Conservation (phyloP, 306 rosid species). For the Pyrus pyrifolia region DNA sequence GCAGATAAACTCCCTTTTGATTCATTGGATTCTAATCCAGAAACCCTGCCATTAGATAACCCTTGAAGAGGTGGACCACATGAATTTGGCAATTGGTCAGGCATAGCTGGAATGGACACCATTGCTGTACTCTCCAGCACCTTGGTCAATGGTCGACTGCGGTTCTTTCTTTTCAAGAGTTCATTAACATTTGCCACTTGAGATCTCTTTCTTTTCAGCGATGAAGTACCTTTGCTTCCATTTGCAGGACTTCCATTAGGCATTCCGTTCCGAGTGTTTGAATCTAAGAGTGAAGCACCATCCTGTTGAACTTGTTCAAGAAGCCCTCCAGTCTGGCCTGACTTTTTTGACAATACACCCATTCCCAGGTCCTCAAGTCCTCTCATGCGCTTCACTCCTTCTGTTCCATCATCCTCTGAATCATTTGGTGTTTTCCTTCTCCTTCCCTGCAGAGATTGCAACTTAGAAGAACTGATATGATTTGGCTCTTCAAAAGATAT, state of each 20-base stretch:
- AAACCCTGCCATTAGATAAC: conserved; percentile 43
- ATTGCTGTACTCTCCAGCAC: conserved; percentile 86
- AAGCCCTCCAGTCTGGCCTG: conserved; percentile 41
- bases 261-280: conserved; percentile 34
- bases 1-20: conserved; percentile 38
- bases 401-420: conserved; percentile 94
- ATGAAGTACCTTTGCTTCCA: conserved; percentile 43
- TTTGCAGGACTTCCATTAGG: conserved; percentile 53
- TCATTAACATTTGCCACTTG: conserved; percentile 64
- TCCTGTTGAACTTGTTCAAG: conserved; percentile 54
- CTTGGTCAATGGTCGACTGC: conserved; percentile 72
- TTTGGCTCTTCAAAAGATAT: conserved; percentile 89
- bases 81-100: conserved; percentile 60
- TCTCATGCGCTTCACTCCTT: conserved; percentile 90
- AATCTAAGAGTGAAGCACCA: conserved; percentile 47
- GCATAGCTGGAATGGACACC: conserved; percentile 67
- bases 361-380: conserved; percentile 86
- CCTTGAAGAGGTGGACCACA: conserved; percentile 44
- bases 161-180: conserved; percentile 55
- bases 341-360: conserved; percentile 54
- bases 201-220: conserved; percentile 71
- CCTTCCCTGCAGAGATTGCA: conserved; percentile 64
- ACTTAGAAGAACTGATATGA: conserved; percentile 56
- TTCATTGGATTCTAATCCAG: conserved; percentile 44
- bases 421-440: conserved; percentile 88